Evolutionary conservation across 257 asterid genomes (phyloP), one percentile per base, ranked within the genome.

Genomic region (Galeopsis tetrahit): DNA sequence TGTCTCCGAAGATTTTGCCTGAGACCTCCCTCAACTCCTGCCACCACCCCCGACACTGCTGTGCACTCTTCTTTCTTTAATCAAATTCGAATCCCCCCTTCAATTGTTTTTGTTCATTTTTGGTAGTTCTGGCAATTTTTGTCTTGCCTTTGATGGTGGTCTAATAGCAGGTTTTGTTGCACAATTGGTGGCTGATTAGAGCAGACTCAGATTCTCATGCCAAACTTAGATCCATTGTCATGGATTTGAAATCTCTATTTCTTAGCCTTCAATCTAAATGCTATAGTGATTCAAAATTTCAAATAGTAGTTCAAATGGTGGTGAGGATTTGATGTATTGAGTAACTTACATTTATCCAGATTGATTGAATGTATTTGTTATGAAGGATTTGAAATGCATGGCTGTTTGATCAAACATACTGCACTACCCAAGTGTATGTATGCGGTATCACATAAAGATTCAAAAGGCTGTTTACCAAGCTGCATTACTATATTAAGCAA

Each of bases 151-250:
- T 59, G 21, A 46, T 66, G 57, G 68, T 61, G 71, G 77, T 73
- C 31, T n/a, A 53, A 38, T 7, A 9, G 63, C 71, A 80, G 82
- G 64, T 78, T 64, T 62, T 78, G 2, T 69, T 89, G 83, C 78
- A 79, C 6, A 85, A 84, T 7, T 89, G 94, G 96, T 87, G 92
- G 94, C 85, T 89, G 81, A 72, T 78, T 36, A 82, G 82, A 75
- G 75, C 81, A 10, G 84, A 71, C 67, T 39, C 72, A 1, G 80
- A 56, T 74, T 71, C 77, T 36, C 66, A 74, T 53, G 84, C 81
- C 61, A 80, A 69, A 80, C 81, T 21, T 21, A 21, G 28, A 21
- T 21, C 28, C 28, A 0, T 21, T 21, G 28, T 21, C 28, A 21
- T 67, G 63, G 3, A 49, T 51, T 49, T 68, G 56, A 39, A 38